Evolutionary conservation across 192 early-diverging fungal species (phyloP).

Genomic region (Neocallimastix lanati): DNA sequence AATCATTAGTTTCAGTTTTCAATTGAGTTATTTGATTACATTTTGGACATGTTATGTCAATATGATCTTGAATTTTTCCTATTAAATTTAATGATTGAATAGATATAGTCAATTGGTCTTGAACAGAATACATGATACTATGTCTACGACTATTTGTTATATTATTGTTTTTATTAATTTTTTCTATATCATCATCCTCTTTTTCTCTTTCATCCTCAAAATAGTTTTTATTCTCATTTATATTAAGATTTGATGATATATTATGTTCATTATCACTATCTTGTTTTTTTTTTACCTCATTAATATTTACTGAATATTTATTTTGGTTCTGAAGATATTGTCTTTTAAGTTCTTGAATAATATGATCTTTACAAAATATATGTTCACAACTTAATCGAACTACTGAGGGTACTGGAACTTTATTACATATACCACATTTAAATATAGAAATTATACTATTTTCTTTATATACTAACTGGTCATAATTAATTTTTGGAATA

Average conservation of each 20-base stretch:
- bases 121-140: not conserved
- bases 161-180: not conserved
- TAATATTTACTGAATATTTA: not conserved
- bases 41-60: not conserved
- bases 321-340: not conserved
- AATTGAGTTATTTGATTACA: not conserved
- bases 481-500: not conserved
- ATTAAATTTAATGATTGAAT: not conserved
- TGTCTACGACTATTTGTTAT: not conserved
- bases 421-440: not conserved
- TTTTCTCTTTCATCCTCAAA: not conserved
- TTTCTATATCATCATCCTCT: not conserved
- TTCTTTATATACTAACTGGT: not conserved
- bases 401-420: not conserved
- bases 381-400: not conserved
- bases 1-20: not conserved
- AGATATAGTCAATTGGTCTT: not conserved
- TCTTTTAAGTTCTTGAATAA: not conserved
- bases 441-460: not conserved
- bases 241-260: not conserved
- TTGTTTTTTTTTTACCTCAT: not conserved
- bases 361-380: not conserved
- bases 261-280: not conserved
- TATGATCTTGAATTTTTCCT: not conserved
- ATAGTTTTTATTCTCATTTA: not conserved